Evolutionary conservation across 306 rosid genomes (phyloP).

Genomic region (Cucumis hystrix): DNA sequence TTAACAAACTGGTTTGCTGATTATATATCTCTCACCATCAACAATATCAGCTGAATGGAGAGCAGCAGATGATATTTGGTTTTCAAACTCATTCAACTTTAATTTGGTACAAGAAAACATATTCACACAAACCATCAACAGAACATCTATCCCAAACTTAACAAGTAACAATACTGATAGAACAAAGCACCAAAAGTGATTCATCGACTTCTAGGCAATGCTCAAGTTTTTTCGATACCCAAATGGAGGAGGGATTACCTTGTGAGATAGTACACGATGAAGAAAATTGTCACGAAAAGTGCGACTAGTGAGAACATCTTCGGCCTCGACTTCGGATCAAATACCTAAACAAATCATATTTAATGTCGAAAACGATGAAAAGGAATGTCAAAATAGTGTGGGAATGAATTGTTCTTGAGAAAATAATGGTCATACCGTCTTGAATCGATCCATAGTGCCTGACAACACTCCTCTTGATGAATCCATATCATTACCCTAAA

Average conservation of each 20-base stretch:
- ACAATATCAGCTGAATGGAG: neutral
- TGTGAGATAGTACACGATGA: conserved; percentile 74
- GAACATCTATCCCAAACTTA: neutral
- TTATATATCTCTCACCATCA: neutral
- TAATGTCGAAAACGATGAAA: neutral
- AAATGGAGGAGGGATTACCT: conserved; percentile 7
- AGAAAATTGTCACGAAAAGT: conserved; percentile 72
- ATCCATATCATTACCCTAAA: conserved; percentile 90
- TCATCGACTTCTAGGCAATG: neutral
- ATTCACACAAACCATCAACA: neutral
- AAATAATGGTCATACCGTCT: conserved; percentile 43
- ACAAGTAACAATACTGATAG: neutral
- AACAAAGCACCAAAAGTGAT: neutral
- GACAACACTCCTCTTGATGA: conserved; percentile 84
- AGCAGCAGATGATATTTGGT: neutral
- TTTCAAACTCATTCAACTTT: neutral
- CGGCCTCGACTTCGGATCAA: conserved; percentile 84
- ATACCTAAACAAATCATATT: conserved; percentile 41
- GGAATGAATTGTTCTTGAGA: neutral
- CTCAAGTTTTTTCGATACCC: neutral
- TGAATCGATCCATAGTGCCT: conserved; percentile 87
- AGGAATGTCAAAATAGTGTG: neutral
- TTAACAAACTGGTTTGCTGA: neutral
- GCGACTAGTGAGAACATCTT: conserved; percentile 81
- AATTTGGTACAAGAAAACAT: neutral